These are phyloP conservation scores for Microcera coccophila DNA, from an alignment of 2,329 filamentous ascomycete genomes.

Conservation along the genomic window DNA sequence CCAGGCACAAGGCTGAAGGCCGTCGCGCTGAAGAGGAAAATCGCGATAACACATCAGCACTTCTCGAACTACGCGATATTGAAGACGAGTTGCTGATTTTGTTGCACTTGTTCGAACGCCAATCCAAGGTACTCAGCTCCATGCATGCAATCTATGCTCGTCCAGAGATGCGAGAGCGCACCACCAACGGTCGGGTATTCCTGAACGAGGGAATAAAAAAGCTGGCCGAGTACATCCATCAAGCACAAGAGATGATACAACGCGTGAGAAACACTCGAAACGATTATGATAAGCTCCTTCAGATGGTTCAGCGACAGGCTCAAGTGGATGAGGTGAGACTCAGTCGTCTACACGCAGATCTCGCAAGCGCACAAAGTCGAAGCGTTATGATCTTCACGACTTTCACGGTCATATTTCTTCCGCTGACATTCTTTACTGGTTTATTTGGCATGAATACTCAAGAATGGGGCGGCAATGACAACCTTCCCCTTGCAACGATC, in stretches of 20 bases:
- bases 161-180: constrained; percentile 38
- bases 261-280: constrained; percentile 56
- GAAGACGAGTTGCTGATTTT: constrained; percentile 61
- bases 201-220: constrained; percentile 50
- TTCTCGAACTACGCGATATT: constrained; percentile 60
- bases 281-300: constrained; percentile 62
- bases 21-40: constrained; percentile 53
- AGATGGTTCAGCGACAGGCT: constrained; percentile 64
- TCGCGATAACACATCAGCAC: constrained; percentile 58
- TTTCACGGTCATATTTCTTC: constrained; percentile 60
- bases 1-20: constrained; percentile 38
- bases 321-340: constrained; percentile 64
- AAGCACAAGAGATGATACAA: constrained; percentile 54
- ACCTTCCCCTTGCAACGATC: constrained; percentile 42
- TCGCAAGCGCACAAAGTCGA: constrained; percentile 58
- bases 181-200: constrained; percentile 47
- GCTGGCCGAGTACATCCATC: constrained; percentile 52
- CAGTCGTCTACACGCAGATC: constrained; percentile 58
- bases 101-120: constrained; percentile 53
- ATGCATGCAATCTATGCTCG: constrained; percentile 45
- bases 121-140: constrained; percentile 46
- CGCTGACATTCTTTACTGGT: constrained; percentile 61
- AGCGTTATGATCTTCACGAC: constrained; percentile 65
- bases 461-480: constrained; percentile 53
- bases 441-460: constrained; percentile 62